Evolutionary conservation across 23 red algal genomes (phyloP).

Genomic region (Gracilaria domingensis): DNA sequence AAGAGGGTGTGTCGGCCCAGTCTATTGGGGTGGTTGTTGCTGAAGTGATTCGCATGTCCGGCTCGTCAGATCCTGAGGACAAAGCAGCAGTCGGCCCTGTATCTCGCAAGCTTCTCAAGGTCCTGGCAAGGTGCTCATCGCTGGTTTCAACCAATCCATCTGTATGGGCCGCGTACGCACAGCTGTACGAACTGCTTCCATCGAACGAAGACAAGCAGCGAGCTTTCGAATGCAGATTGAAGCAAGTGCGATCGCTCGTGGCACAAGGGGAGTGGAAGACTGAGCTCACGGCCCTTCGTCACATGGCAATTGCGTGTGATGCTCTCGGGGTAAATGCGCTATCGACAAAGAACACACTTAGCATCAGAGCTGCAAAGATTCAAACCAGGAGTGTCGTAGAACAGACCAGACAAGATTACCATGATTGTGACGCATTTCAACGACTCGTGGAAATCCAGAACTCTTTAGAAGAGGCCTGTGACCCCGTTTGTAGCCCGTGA

Average conservation of each 20-base stretch:
- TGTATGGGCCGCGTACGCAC: slow-evolving; percentile 82
- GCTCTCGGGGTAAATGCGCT: slow-evolving; percentile 51
- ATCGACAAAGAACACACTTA: slow-evolving; percentile 17
- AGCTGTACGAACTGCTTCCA: slow-evolving; percentile 63
- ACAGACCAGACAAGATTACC: slow-evolving; percentile 50
- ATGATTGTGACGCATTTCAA: slow-evolving; percentile 48
- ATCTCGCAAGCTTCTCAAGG: slow-evolving; percentile 65
- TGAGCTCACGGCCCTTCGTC: slow-evolving; percentile 29
- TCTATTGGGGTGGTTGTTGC: slow-evolving; percentile 61
- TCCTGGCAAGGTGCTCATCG: slow-evolving; percentile 63
- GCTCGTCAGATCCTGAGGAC: slow-evolving; percentile 45
- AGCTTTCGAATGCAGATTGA: slow-evolving; percentile 56
- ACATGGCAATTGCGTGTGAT: slow-evolving; percentile 67
- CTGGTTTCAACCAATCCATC: slow-evolving; percentile 85
- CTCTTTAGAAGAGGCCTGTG: not conserved
- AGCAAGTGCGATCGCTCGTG: slow-evolving; percentile 66
- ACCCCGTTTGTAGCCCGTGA: slow-evolving; percentile 3
- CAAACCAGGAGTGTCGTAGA: slow-evolving; percentile 56
- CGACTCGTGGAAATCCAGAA: slow-evolving; percentile 7
- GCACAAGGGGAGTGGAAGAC: slow-evolving; percentile 69
- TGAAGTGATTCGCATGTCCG: slow-evolving; percentile 74
- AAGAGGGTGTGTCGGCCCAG: slow-evolving; percentile 62
- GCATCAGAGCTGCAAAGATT: slow-evolving; percentile 55
- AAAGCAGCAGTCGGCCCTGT: slow-evolving; percentile 55
- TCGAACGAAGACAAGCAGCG: slow-evolving; percentile 27